phyloP scores from a whole-genome alignment of 225 moss, liverwort and hornwort species.

The Asterella californica region DNA sequence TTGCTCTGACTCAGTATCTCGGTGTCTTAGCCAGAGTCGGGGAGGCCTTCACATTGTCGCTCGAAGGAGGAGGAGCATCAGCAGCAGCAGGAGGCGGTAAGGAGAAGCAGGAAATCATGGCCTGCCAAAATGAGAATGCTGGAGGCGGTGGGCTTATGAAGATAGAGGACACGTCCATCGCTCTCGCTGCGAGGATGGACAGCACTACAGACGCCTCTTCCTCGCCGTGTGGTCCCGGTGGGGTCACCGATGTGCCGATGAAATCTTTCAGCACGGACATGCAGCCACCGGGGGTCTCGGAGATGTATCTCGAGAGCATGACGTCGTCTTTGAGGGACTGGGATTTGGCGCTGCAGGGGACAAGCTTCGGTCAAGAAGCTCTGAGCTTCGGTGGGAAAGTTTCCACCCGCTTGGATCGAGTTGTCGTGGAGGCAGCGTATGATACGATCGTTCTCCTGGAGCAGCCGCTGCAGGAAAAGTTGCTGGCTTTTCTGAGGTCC shows the following conservation, averaged over 20 bases:
- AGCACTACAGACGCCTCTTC: not conserved
- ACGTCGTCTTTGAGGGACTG: slow-evolving; percentile 41
- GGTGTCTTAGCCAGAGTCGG: slow-evolving; percentile 42
- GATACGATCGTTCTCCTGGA: slow-evolving; percentile 45
- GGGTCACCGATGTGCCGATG: slow-evolving; percentile 1
- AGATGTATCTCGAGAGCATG: slow-evolving; percentile 23
- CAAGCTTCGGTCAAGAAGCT: slow-evolving; percentile 36
- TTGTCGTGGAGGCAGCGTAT: slow-evolving; percentile 47
- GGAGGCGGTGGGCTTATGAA: slow-evolving; percentile 7
- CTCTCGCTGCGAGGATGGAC: slow-evolving; percentile 3
- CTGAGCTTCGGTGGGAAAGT: slow-evolving; percentile 21
- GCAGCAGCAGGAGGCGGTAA: not conserved
- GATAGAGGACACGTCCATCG: slow-evolving; percentile 5
- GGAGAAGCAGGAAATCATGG: slow-evolving; percentile 17
- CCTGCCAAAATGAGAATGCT: not conserved
- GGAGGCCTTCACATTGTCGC: slow-evolving; percentile 34
- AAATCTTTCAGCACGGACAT: slow-evolving; percentile 12
- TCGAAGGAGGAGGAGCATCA: slow-evolving; percentile 2
- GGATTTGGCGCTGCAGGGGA: slow-evolving; percentile 43
- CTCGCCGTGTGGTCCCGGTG: slow-evolving; percentile 7
- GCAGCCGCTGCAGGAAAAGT: slow-evolving; percentile 48
- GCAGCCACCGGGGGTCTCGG: slow-evolving; percentile 25
- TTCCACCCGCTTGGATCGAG: slow-evolving; percentile 38
- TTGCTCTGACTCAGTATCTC: slow-evolving; percentile 44
- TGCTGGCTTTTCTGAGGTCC: slow-evolving; percentile 37